A percentile compares a stretch with the other conserved stretches of the same genome.
phyloP scores from a whole-genome alignment of 768 basidiomycete species.

The Lentinula boryana region DNA sequence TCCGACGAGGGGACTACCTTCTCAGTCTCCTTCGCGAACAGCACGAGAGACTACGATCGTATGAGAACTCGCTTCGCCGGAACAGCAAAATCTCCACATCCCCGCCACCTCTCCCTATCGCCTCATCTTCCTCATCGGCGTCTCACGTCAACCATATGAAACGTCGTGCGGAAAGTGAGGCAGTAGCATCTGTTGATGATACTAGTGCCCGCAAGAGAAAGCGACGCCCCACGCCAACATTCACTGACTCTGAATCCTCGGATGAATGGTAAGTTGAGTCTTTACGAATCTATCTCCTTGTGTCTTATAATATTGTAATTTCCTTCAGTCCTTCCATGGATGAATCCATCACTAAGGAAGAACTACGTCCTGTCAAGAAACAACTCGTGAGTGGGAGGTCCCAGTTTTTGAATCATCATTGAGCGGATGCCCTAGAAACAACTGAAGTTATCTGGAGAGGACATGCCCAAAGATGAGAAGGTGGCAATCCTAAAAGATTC shows the following conservation, averaged over 20 bases:
- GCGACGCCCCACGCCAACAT: conserved; percentile 92
- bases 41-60: conserved; percentile 86
- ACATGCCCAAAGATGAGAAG: conserved; percentile 93
- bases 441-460: conserved; percentile 88
- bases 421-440: conserved; percentile 60
- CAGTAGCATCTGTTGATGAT: conserved; percentile 76
- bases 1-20: conserved; percentile 94
- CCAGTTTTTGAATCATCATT: not conserved
- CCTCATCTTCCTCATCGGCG: conserved; percentile 50
- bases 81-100: conserved; percentile 71
- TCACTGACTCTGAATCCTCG: conserved; percentile 90
- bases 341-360: conserved; percentile 87
- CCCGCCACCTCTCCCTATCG: conserved; percentile 66
- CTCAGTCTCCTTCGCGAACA: conserved; percentile 78
- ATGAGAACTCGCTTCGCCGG: conserved; percentile 72
- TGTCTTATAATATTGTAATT: conserved; percentile 4
- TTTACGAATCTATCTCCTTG: not conserved
- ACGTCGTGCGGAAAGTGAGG: conserved; percentile 81
- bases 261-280: conserved; percentile 71
- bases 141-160: conserved; percentile 56
- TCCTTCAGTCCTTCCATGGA: conserved; percentile 85
- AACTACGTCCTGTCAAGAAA: conserved; percentile 93
- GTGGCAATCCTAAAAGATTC: conserved; percentile 95
- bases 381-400: conserved; percentile 62
- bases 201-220: conserved; percentile 70